phyloP scores from a whole-genome alignment of 768 basidiomycete genomes.

The Amanita phalloides region DNA sequence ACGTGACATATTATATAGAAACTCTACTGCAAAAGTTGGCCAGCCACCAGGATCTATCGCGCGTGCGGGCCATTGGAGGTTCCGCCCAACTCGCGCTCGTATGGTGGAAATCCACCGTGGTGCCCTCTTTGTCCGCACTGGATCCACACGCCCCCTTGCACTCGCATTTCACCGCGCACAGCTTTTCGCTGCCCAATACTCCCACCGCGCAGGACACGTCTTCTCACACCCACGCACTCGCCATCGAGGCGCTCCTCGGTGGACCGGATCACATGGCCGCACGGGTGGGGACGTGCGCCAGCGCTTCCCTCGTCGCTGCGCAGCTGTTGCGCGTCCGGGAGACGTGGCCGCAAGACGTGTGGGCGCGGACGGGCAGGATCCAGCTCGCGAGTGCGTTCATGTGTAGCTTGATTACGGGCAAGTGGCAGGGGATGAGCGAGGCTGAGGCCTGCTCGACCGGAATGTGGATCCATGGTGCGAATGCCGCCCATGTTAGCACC shows the following conservation, averaged over 20 bases:
- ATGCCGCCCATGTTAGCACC: constrained; percentile 9
- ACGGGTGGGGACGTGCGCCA: constrained; percentile 65
- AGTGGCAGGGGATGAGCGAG: constrained; percentile 63
- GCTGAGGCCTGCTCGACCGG: constrained; percentile 73
- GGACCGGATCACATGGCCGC: constrained; percentile 70
- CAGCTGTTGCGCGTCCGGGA: constrained; percentile 20
- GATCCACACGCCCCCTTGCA: constrained; percentile 28
- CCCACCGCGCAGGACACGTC: constrained; percentile 75
- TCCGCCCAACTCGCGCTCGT: constrained; percentile 77
- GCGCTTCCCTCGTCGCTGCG: constrained; percentile 19
- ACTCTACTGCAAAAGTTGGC: constrained; percentile 65
- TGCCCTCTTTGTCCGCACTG: constrained; percentile 26
- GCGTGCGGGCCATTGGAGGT: constrained; percentile 70
- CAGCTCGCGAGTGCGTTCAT: constrained; percentile 73
- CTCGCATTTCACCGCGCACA: constrained; percentile 53
- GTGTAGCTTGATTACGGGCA: constrained; percentile 58
- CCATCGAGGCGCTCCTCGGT: constrained; percentile 65
- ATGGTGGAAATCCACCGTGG: constrained; percentile 79
- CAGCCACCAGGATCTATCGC: constrained; percentile 56
- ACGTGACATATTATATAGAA: constrained; percentile 32
- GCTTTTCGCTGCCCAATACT: constrained; percentile 64
- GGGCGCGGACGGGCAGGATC: constrained; percentile 66
- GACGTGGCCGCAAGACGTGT: constrained; percentile 66
- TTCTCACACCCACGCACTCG: constrained; percentile 66
- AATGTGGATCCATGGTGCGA: constrained; percentile 60